phyloP scores from a whole-genome alignment of 768 basidiomycete genomes.

The Stropharia rugosoannulata region DNA sequence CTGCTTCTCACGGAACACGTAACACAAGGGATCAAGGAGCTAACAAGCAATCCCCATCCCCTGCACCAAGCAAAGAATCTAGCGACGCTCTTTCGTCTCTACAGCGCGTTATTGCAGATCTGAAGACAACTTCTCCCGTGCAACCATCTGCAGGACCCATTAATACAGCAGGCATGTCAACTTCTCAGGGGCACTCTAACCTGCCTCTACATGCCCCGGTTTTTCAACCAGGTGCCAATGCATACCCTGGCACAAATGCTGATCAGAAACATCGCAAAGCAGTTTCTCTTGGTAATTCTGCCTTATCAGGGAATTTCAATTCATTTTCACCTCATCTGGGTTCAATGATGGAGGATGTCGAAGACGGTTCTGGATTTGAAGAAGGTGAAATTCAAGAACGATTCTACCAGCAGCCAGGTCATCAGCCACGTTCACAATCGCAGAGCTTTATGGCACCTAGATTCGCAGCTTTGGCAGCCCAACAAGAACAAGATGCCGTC shows the following conservation, averaged over 20 bases:
- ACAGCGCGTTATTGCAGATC: conserved; percentile 91
- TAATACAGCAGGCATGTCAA: conserved; percentile 45
- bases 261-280: conserved; percentile 82
- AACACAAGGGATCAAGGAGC: conserved; percentile 41
- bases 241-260: conserved; percentile 48
- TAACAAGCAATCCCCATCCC: conserved; percentile 47
- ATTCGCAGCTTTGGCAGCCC: conserved; percentile 77
- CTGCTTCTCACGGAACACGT: conserved; percentile 58
- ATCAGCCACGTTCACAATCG: conserved; percentile 73
- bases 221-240: conserved; percentile 67
- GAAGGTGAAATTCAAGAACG: conserved; percentile 78
- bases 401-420: conserved; percentile 49
- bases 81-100: conserved; percentile 85
- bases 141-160: conserved; percentile 41
- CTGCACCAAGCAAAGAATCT: conserved; percentile 57
- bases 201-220: conserved; percentile 68
- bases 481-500: conserved; percentile 68
- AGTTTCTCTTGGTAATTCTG: conserved; percentile 63
- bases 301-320: conserved; percentile 59
- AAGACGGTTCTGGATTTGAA: conserved; percentile 63
- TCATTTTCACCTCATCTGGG: conserved; percentile 80
- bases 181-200: conserved; percentile 47
- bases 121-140: conserved; percentile 80
- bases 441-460: conserved; percentile 89
- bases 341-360: conserved; percentile 80